Base-by-base conservation (phyloP, 169 alveolate species). In the Eimeria tenella region DNA sequence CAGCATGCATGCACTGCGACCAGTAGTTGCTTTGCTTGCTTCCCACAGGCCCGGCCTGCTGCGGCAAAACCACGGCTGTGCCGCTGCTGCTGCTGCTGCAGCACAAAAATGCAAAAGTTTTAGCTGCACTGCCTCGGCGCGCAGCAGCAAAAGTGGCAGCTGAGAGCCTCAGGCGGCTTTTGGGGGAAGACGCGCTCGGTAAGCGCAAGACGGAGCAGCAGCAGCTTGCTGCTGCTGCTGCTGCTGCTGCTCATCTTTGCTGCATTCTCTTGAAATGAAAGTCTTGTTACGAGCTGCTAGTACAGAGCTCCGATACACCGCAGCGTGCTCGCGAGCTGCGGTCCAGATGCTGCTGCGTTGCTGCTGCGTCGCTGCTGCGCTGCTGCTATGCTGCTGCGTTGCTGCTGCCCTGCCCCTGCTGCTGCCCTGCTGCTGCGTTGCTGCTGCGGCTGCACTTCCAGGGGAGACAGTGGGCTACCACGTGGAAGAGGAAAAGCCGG, bases 391-490 rank as follows among this genome's bases (percentile, higher is more conserved):
- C n/a, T n/a, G n/a, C n/a, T n/a, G n/a, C n/a, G n/a, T n/a, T n/a
- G n/a, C n/a, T n/a, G n/a, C n/a, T n/a, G n/a, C n/a, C n/a, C n/a
- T n/a, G n/a, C n/a, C n/a, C n/a, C n/a, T n/a, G n/a, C n/a, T n/a
- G n/a, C n/a, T n/a, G n/a, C n/a, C n/a, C n/a, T n/a, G n/a, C n/a
- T n/a, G n/a, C n/a, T n/a, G n/a, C n/a, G n/a, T n/a, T n/a, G 17
- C 25, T 8, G 17, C 19, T 53, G 9, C 23, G 68, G 10, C 53
- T n/a, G 23, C 55, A 21, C 49, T 25, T 56, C n/a, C 89, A 81
- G 89, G 89, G 4, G 71, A 81, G 23, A 81, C 89, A 23, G 89
- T 81, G 50, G 89, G 89, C 89, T 81, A 81, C 89, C 89, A 81
- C 25, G 89, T 81, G 68, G 89, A 71, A 5, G 71, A 81, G 55